phyloP scores from a whole-genome alignment of 345 rosid genomes.

The Linum usitatissimum region DNA sequence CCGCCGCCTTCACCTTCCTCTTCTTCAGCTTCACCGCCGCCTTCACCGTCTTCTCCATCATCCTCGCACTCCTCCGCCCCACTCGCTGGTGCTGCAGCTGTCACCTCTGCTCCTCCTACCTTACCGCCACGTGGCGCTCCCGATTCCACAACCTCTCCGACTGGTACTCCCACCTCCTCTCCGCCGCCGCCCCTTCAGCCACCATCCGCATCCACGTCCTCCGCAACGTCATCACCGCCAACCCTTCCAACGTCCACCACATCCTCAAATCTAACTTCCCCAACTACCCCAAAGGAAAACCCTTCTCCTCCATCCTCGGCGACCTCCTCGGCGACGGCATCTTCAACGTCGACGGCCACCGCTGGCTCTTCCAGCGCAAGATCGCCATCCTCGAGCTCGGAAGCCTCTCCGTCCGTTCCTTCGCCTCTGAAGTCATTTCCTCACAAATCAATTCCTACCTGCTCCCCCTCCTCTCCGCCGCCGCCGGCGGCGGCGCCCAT shows the following conservation, averaged over 20 bases:
- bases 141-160: constrained; percentile 34
- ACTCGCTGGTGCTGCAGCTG: constrained; percentile 28
- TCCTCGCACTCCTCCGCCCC: constrained; percentile 13
- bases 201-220: constrained; percentile 33
- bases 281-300: constrained; percentile 44
- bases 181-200: constrained; percentile 21
- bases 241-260: constrained; percentile 31
- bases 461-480: constrained; percentile 26
- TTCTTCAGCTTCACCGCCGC: constrained; percentile 11
- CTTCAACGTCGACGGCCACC: constrained; percentile 50
- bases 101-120: constrained; percentile 25
- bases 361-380: constrained; percentile 52
- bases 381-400: constrained; percentile 44
- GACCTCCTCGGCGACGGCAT: constrained; percentile 51
- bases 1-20: not conserved
- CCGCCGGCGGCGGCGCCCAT: constrained; percentile 2
- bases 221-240: constrained; percentile 30
- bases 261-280: constrained; percentile 36
- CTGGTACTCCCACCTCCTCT: constrained; percentile 36
- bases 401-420: constrained; percentile 28
- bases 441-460: constrained; percentile 32
- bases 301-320: constrained; percentile 30
- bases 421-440: constrained; percentile 27
- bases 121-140: constrained; percentile 27
- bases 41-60: constrained; percentile 9